phyloP scores from a whole-genome alignment of 345 rosid species.

The Gynandropsis gynandra region DNA sequence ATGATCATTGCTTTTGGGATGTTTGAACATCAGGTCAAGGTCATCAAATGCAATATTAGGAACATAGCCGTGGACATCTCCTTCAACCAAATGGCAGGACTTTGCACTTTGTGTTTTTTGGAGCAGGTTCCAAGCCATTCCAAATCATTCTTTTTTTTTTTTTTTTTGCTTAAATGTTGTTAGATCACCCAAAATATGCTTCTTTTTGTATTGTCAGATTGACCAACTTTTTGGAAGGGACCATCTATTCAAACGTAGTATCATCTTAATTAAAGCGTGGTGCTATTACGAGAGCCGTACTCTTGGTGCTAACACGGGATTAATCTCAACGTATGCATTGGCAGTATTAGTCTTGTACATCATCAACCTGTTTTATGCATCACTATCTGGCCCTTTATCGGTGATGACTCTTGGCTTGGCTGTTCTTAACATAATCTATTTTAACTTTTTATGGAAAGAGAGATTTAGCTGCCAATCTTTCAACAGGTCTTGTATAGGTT shows the following conservation, averaged over 20 bases:
- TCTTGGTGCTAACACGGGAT: slow-evolving; percentile 75
- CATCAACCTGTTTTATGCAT: slow-evolving; percentile 56
- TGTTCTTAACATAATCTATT: background rate
- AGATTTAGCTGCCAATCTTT: background rate
- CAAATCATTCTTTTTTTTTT: background rate
- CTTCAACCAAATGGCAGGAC: slow-evolving; percentile 73
- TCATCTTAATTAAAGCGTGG: slow-evolving; percentile 78
- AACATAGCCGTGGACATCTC: slow-evolving; percentile 64
- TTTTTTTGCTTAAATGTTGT: slow-evolving; percentile 7
- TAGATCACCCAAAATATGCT: background rate
- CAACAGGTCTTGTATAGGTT: slow-evolving; percentile 59
- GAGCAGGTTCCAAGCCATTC: slow-evolving; percentile 43
- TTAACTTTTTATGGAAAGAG: background rate
- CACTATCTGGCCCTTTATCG: slow-evolving; percentile 58
- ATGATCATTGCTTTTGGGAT: slow-evolving; percentile 2
- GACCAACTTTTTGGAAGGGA: slow-evolving; percentile 49
- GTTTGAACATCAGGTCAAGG: slow-evolving; percentile 54
- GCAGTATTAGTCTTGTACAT: slow-evolving; percentile 61
- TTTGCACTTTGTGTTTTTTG: slow-evolving; percentile 61
- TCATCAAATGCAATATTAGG: slow-evolving; percentile 53
- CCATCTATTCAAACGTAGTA: slow-evolving; percentile 78
- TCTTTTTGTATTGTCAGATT: slow-evolving; percentile 40
- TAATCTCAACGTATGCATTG: slow-evolving; percentile 80
- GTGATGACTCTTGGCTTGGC: slow-evolving; percentile 34
- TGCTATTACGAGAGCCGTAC: slow-evolving; percentile 85